These are phyloP conservation scores for Polyporus arcularius DNA, from an alignment of 768 basidiomycete species.

Conservation along the genomic window DNA sequence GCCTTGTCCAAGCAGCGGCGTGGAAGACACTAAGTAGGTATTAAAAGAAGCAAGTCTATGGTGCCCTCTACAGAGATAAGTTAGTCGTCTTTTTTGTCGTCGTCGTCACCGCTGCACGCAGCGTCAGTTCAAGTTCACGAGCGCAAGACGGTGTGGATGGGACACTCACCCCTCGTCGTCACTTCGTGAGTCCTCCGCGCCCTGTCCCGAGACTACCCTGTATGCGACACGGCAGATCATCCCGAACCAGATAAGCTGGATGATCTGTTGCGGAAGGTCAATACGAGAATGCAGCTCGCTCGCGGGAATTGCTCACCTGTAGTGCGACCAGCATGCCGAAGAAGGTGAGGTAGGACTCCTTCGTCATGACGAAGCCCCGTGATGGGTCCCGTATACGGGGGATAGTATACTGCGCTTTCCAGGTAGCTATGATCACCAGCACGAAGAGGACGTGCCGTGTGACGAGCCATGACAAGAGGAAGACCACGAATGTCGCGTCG, in stretches of 20 bases:
- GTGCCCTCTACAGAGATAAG: constrained; percentile 15
- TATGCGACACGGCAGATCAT: constrained; percentile 87
- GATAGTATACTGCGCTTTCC: constrained; percentile 52
- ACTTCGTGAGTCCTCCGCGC: constrained; percentile 83
- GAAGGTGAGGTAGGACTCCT: constrained; percentile 48
- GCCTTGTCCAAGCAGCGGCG: constrained; percentile 3
- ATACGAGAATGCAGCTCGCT: neutral
- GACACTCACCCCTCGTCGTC: constrained; percentile 72
- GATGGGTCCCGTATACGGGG: constrained; percentile 61
- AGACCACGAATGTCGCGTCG: constrained; percentile 76
- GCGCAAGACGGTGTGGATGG: neutral
- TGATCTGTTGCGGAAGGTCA: constrained; percentile 42
- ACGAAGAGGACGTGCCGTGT: constrained; percentile 87
- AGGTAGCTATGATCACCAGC: constrained; percentile 63
- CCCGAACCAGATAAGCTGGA: constrained; percentile 83
- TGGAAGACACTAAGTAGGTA: constrained; percentile 1
- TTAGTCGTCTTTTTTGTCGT: constrained; percentile 30
- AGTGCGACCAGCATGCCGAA: constrained; percentile 53
- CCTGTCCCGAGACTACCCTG: constrained; percentile 70
- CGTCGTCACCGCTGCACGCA: constrained; percentile 23
- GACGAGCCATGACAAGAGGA: constrained; percentile 88
- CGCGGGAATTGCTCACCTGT: constrained; percentile 49
- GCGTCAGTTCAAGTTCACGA: neutral
- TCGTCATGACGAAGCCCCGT: constrained; percentile 57
- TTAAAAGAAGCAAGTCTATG: constrained; percentile 18